phyloP scores from a whole-genome alignment of 345 rosid species.

The Boechera stricta region DNA sequence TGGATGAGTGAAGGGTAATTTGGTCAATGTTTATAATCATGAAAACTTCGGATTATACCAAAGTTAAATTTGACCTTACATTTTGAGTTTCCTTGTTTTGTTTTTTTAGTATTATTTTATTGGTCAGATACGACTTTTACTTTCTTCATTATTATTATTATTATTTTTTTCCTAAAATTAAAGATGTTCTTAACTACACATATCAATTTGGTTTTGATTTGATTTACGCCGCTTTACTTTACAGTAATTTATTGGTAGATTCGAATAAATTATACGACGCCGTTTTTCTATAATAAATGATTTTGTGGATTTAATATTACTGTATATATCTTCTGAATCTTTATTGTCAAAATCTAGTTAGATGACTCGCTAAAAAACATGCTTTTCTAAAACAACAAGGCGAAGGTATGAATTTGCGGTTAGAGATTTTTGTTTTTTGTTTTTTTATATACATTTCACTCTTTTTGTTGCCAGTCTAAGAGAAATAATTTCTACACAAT shows the following conservation, averaged over 20 bases:
- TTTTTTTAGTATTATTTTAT: conserved; percentile 20
- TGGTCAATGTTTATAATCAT: conserved; percentile 31
- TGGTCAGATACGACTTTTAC: conserved; percentile 46
- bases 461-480: background rate
- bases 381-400: no score
- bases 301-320: background rate
- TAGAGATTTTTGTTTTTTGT: background rate
- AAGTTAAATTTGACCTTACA: conserved; percentile 48
- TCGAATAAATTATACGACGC: background rate
- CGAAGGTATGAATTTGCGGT: background rate
- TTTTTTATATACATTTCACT: background rate
- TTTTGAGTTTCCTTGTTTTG: background rate
- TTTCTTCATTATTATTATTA: conserved; percentile 2
- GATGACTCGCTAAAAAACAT: no score
- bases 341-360: background rate
- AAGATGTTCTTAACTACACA: conserved; percentile 1
- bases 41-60: conserved; percentile 46
- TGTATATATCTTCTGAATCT: background rate
- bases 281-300: background rate
- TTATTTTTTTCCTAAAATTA: conserved; percentile 7
- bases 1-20: conserved; percentile 38
- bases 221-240: conserved; percentile 28
- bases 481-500: background rate
- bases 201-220: conserved; percentile 31
- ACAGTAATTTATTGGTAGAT: background rate